Percentiles rank a stretch among this genome's conserved stretches.
phyloP scores from a whole-genome alignment of 139 green algal genomes.

The Coelastrella sp. region DNA sequence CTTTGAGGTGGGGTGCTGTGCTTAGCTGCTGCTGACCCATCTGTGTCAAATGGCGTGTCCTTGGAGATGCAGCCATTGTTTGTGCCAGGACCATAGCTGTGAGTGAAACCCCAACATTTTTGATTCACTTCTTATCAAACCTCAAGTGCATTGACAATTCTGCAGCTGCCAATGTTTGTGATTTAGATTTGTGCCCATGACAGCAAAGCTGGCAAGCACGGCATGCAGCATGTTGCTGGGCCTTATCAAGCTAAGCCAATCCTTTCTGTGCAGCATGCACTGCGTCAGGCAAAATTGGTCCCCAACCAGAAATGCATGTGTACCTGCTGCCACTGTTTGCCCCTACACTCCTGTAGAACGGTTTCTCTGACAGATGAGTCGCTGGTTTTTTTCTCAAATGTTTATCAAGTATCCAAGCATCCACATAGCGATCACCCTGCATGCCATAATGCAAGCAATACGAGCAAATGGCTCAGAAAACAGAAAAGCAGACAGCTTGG shows the following conservation, averaged over 20 bases:
- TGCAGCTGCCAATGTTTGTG: neutral
- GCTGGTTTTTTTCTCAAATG: slow-evolving; percentile 7
- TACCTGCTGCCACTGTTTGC: slow-evolving; percentile 33
- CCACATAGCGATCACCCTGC: slow-evolving; percentile 40
- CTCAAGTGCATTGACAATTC: neutral
- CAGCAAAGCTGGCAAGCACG: no score
- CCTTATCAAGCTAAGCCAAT: neutral
- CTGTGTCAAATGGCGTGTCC: slow-evolving; percentile 37
- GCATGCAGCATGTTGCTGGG: neutral
- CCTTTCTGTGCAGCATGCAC: neutral
- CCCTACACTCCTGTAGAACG: slow-evolving; percentile 26
- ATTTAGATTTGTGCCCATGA: no score
- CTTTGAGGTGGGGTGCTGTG: neutral
- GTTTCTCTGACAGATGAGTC: slow-evolving; percentile 22
- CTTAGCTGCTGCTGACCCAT: slow-evolving; percentile 36
- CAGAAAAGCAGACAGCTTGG: neutral
- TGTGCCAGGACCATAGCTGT: slow-evolving; percentile 46
- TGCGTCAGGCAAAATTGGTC: no score
- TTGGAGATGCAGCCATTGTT: slow-evolving; percentile 23
- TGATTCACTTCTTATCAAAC: neutral
- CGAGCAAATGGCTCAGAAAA: neutral
- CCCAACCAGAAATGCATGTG: no score
- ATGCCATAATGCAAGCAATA: neutral
- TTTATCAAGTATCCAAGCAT: slow-evolving; percentile 48
- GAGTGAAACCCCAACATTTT: neutral